phyloP scores from a whole-genome alignment of 2,329 filamentous ascomycete genomes.

The Fusarium lateritium region DNA sequence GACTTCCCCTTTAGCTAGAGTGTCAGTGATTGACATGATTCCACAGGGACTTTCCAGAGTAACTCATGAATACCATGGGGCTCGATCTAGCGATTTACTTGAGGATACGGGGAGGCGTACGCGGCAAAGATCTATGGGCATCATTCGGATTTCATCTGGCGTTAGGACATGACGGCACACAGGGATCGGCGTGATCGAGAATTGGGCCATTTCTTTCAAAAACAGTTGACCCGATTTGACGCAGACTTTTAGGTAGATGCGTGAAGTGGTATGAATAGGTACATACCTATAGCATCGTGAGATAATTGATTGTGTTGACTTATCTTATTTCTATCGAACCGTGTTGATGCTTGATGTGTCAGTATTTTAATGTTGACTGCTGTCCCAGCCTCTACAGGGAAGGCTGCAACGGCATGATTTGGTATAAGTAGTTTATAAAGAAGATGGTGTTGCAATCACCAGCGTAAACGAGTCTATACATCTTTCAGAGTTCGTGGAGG shows the following conservation, averaged over 20 bases:
- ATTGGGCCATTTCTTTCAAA: slow-evolving; percentile 12
- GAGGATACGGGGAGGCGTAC: slow-evolving; percentile 36
- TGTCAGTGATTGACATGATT: slow-evolving; percentile 13
- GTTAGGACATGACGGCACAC: slow-evolving; percentile 35
- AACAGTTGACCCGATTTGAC: neutral
- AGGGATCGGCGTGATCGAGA: slow-evolving; percentile 13
- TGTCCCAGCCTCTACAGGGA: neutral
- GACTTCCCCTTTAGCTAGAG: too few relatives aligned
- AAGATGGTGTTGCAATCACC: neutral
- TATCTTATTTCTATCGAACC: neutral
- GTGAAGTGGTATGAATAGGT: neutral
- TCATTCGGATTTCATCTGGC: slow-evolving; percentile 35
- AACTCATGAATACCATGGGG: slow-evolving; percentile 7
- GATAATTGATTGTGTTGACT: neutral
- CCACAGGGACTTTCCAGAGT: slow-evolving; percentile 54
- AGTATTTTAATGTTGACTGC: neutral
- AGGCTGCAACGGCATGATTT: neutral
- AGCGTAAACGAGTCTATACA: too few relatives aligned
- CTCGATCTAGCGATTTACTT: slow-evolving; percentile 15
- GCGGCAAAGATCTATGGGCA: slow-evolving; percentile 29
- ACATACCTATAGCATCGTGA: neutral
- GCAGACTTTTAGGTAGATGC: neutral
- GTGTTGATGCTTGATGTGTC: neutral
- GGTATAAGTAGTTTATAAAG: neutral
- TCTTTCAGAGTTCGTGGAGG: neutral